Base-by-base conservation (phyloP, 2,329 filamentous ascomycete species). In the Ceratocystis huliohia region DNA sequence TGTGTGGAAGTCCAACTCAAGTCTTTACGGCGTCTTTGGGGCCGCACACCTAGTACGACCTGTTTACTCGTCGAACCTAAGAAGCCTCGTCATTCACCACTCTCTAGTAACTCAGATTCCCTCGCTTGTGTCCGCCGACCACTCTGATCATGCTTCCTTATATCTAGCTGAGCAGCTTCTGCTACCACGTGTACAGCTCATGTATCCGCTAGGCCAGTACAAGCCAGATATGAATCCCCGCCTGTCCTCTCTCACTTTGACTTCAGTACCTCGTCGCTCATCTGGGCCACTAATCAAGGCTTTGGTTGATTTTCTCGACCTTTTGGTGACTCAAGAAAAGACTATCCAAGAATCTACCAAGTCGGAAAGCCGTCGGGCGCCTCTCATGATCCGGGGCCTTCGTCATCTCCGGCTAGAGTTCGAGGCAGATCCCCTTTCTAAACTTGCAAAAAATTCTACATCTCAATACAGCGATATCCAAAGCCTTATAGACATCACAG, bases 101-200 rank as follows among this genome's bases (percentile, higher is more conserved):
- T 86, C 83, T 0, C 69, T 85, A 1, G 78, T 86, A 5, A 87
- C 84, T 0, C 77, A 79, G 50, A 75, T 82, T 7, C 80, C 80
- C 1, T 79, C 78, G 0, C 69, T 84, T 3, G 68, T 75, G 3
- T 72, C 75, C 6, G 73, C 75, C 0, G 74, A 73, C 8, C 70
- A 79, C 3, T 75, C 77, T 2, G 69, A 72, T 2, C 69, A 76
- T 66, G 72, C 74, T 7, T 71, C 75, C 2, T 56, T 76, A 7
- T 77, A 76, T 69, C 68, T 81, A 6, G 78, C 80, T 3, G 81
- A 84, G 70, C 78, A 74, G 0, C 69, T 71, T 1, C 70, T 84
- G 50, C 75, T 76, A 8, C 73, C 74, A 45, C 75, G 77, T n/a
- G 74, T 77, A 15, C 74, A 79, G 41, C 72, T 76, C 41, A 76